A percentile compares a stretch with the other conserved stretches of the same genome.
Evolutionary conservation across 2,329 filamentous ascomycete genomes (phyloP).

Genomic region (Fusarium paranaense): DNA sequence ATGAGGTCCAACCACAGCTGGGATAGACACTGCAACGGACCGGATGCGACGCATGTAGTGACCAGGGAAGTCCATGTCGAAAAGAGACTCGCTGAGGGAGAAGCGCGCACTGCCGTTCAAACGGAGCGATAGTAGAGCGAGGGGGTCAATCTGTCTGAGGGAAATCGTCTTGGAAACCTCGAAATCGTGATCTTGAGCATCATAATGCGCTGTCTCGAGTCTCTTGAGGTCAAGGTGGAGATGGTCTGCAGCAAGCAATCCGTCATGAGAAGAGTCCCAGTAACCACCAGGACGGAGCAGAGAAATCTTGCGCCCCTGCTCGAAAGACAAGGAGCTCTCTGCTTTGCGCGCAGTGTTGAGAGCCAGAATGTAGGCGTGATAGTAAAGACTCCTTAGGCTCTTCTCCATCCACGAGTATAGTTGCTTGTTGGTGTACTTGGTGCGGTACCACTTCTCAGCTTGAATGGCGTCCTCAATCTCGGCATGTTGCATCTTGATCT

Average conservation of each 20-base stretch:
- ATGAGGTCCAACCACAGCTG: slow-evolving; percentile 46
- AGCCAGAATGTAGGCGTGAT: not conserved
- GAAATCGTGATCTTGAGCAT: slow-evolving; percentile 4
- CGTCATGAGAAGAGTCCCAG: not conserved
- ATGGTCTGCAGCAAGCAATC: not conserved
- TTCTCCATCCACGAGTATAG: not conserved
- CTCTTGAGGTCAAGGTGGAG: slow-evolving; percentile 1
- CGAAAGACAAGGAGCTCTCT: not conserved
- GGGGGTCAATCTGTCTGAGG: not conserved
- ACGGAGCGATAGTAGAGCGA: not conserved
- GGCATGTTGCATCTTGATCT: not conserved
- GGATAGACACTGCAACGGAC: slow-evolving; percentile 49
- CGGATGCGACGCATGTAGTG: slow-evolving; percentile 53
- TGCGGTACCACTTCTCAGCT: not conserved
- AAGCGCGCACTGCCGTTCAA: not conserved
- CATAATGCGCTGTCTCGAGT: slow-evolving; percentile 4
- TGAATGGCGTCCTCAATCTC: not conserved
- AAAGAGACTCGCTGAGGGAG: slow-evolving; percentile 45
- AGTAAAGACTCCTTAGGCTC: not conserved
- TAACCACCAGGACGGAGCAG: not conserved
- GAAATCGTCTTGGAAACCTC: slow-evolving; percentile 17
- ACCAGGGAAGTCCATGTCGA: slow-evolving; percentile 54
- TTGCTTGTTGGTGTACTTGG: slow-evolving; percentile 12
- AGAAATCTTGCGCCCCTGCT: not conserved
- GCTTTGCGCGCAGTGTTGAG: not conserved